phyloP scores from a whole-genome alignment of 371 early-diverging fungal species.

The Umbelopsis sp. region DNA sequence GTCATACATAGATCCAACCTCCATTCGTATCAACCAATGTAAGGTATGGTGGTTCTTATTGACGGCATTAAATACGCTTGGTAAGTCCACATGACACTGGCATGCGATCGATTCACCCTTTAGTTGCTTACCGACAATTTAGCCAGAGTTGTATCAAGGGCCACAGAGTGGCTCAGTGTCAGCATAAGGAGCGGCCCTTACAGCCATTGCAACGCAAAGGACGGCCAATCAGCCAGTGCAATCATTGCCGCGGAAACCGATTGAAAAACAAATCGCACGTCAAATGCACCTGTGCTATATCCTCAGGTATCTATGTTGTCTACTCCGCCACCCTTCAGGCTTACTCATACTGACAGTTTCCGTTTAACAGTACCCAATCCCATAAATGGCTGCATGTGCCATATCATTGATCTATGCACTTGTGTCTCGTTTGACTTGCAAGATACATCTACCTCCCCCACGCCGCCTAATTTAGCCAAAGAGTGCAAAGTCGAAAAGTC shows the following conservation, averaged over 20 bases:
- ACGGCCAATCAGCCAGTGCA: slow-evolving; percentile 40
- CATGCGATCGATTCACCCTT: too few relatives aligned
- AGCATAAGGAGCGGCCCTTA: slow-evolving; percentile 32
- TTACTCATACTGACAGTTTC: background rate
- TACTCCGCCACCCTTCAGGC: background rate
- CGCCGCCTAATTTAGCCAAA: too few relatives aligned
- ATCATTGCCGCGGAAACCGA: slow-evolving; percentile 38
- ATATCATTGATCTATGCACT: slow-evolving; percentile 29
- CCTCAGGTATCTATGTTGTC: slow-evolving; percentile 19
- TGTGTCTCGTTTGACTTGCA: slow-evolving; percentile 35
- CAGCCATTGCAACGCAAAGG: slow-evolving; percentile 34
- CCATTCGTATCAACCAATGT: background rate
- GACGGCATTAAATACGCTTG: slow-evolving; percentile 37
- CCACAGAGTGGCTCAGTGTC: slow-evolving; percentile 39
- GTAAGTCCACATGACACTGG: slow-evolving; percentile 18
- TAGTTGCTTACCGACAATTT: slow-evolving; percentile 13
- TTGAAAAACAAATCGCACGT: slow-evolving; percentile 34
- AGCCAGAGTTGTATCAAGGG: slow-evolving; percentile 35
- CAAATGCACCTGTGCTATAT: slow-evolving; percentile 43
- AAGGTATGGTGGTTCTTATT: slow-evolving; percentile 28
- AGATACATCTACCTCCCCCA: slow-evolving; percentile 23
- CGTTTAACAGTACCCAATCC: slow-evolving; percentile 32
- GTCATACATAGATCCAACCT: background rate
- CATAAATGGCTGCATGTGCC: slow-evolving; percentile 39
- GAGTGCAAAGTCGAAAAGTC: too few relatives aligned